phyloP scores from a whole-genome alignment of 306 rosid species.

The Luffa acutangula region DNA sequence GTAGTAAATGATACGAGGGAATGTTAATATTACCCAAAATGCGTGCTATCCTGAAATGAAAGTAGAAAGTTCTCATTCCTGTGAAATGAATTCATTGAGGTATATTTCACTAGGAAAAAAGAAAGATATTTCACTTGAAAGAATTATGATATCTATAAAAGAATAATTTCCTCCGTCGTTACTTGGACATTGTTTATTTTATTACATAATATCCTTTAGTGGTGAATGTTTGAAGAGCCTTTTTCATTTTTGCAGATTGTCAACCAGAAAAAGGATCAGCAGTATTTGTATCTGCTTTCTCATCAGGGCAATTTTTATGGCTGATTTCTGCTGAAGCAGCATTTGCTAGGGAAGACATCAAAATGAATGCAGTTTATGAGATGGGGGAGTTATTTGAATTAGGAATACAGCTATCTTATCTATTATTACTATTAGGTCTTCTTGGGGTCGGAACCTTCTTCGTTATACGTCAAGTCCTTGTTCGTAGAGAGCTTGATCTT shows the following conservation, averaged over 20 bases:
- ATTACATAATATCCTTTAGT: background rate
- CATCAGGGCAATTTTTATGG: conserved; percentile 48
- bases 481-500: conserved; percentile 94
- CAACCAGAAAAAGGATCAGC: conserved; percentile 27
- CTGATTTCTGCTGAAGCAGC: conserved; percentile 48
- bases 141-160: background rate
- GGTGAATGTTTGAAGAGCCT: conserved; percentile 21
- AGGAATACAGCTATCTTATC: conserved; percentile 77
- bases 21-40: background rate
- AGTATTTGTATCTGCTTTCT: conserved; percentile 39
- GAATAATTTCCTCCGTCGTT: background rate
- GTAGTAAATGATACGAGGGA: background rate
- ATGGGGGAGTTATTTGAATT: conserved; percentile 76
- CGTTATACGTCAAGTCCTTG: conserved; percentile 91
- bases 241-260: conserved; percentile 22
- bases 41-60: background rate
- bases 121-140: background rate
- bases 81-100: background rate
- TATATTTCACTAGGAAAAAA: no score
- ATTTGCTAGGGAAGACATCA: conserved; percentile 36
- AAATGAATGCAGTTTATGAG: conserved; percentile 53
- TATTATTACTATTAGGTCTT: conserved; percentile 58
- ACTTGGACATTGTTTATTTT: background rate
- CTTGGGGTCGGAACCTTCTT: conserved; percentile 78
- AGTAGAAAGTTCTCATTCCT: background rate